These are phyloP conservation scores for Pyrenula massariospora DNA, from an alignment of 495 filamentous ascomycete species.

Conservation along the genomic window DNA sequence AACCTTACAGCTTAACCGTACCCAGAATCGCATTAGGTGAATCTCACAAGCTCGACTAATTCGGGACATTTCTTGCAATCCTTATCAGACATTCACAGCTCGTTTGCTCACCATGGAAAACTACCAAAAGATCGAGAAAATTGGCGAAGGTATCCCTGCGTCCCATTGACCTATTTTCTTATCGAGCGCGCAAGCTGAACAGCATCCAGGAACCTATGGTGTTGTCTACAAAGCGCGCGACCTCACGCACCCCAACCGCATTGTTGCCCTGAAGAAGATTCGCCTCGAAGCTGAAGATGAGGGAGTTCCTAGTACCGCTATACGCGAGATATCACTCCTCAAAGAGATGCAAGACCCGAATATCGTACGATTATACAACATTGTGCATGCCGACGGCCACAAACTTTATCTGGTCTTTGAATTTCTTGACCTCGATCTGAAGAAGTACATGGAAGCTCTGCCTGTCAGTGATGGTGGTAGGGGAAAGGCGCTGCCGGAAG, in stretches of 20 bases:
- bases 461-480: conserved; percentile 82
- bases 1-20: not conserved
- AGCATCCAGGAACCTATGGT: conserved; percentile 66
- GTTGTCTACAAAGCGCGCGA: conserved; percentile 90
- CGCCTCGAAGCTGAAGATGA: conserved; percentile 96
- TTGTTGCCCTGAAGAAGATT: conserved; percentile 96
- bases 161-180: not conserved
- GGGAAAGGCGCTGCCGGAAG: conserved; percentile 79
- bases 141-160: conserved; percentile 71
- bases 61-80: too few species aligned
- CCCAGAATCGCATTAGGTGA: too few species aligned
- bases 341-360: conserved; percentile 97
- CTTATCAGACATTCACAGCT: too few species aligned
- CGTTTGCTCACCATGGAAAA: conserved; percentile 65
- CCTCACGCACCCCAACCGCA: conserved; percentile 61
- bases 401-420: conserved; percentile 94
- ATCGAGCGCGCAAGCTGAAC: not conserved
- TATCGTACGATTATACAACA: conserved; percentile 85
- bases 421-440: conserved; percentile 86
- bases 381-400: conserved; percentile 92
- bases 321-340: conserved; percentile 89
- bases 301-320: conserved; percentile 90
- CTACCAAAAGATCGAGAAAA: conserved; percentile 99
- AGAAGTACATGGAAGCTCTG: conserved; percentile 98
- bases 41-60: too few species aligned